Evolutionary conservation across 2,329 filamentous ascomycete genomes (phyloP).

Genomic region (Helicocarpus griseus): DNA sequence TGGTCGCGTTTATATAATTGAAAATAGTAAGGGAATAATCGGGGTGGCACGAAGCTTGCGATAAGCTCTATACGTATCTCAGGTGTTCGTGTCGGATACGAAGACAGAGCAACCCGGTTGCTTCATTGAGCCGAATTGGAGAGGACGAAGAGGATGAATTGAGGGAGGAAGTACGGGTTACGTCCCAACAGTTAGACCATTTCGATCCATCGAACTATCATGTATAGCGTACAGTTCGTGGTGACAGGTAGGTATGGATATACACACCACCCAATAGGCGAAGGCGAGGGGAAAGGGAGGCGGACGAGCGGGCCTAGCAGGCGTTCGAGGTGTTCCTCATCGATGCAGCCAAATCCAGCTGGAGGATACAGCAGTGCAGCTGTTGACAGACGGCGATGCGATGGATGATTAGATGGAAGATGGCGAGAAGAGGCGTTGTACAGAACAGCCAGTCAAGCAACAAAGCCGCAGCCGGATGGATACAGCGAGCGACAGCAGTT

Average conservation of each 20-base stretch:
- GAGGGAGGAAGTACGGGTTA: neutral
- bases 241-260: neutral
- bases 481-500: too few relatives aligned
- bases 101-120: neutral
- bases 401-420: too few relatives aligned
- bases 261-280: neutral
- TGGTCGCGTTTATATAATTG: neutral
- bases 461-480: too few relatives aligned
- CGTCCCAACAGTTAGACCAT: neutral
- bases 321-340: neutral
- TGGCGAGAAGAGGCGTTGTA: too few relatives aligned
- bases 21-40: neutral
- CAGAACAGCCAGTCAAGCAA: too few relatives aligned
- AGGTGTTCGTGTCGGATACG: neutral
- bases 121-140: neutral
- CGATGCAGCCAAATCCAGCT: neutral
- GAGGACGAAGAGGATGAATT: neutral
- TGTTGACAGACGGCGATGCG: neutral
- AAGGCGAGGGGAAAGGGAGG: neutral
- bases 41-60: too few relatives aligned
- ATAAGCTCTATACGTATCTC: neutral
- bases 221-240: neutral
- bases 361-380: neutral
- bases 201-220: too few relatives aligned
- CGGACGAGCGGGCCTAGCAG: neutral